phyloP scores from a whole-genome alignment of 2,329 filamentous ascomycete species.

The Polytolypa hystricis region DNA sequence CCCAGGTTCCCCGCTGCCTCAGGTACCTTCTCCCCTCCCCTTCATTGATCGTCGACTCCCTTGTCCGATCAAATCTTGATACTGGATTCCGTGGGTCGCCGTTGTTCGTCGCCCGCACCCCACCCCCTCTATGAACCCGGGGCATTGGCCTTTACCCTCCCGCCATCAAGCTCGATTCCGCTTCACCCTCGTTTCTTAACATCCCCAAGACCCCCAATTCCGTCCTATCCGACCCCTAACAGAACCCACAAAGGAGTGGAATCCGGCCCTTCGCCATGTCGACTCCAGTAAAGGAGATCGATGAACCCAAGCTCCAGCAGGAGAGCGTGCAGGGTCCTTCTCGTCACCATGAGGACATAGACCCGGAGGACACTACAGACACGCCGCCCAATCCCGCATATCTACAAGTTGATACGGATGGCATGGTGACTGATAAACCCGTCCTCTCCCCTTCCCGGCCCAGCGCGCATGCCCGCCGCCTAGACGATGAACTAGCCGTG shows the following conservation, averaged over 20 bases:
- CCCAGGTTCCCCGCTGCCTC: conserved; percentile 2
- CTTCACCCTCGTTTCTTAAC: too few species aligned
- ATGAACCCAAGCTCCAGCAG: conserved; percentile 17
- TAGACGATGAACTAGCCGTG: conserved; percentile 56
- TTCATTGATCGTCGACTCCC: too few species aligned
- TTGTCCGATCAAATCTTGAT: too few species aligned
- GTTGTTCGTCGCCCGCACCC: too few species aligned
- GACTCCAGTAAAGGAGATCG: conserved; percentile 22
- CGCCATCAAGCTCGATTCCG: too few species aligned
- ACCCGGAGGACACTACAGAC: too few species aligned
- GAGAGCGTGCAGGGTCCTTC: too few species aligned
- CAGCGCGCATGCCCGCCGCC: conserved; percentile 48
- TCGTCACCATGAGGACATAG: not conserved
- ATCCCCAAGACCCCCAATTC: not conserved
- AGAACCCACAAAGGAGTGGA: too few species aligned
- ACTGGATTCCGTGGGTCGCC: too few species aligned
- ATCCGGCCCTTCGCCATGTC: conserved; percentile 25
- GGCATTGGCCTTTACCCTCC: too few species aligned
- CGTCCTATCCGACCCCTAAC: not conserved
- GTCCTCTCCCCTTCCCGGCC: conserved; percentile 42
- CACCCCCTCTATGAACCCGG: too few species aligned
- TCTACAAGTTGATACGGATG: conserved; percentile 1
- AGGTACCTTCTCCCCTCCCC: not conserved
- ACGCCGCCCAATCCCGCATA: too few species aligned
- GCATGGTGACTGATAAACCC: conserved; percentile 1